Base-by-base conservation (phyloP, 2,329 filamentous ascomycete genomes). In the Paecilomyces sp. region DNA sequence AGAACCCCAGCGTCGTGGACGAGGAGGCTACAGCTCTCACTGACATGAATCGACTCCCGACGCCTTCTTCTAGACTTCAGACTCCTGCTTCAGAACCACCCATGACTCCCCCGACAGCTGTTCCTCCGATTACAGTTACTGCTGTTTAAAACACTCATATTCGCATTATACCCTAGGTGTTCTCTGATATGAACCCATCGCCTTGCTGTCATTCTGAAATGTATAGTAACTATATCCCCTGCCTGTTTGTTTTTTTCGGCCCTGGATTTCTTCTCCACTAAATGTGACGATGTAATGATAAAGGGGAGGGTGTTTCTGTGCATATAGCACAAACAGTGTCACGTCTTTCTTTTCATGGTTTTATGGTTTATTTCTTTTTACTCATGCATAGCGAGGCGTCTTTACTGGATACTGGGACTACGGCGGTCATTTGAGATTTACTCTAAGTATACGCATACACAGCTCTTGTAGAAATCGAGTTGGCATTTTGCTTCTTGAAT, bases 101-200 rank as follows among this genome's bases (percentile, higher is more conserved):
- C 53, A n/a, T 22, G 31, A 66, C 66, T 3, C 65, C 66, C 33
- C 60, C 66, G 1, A 55, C 60, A 50, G 58, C 57, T 31, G 52
- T 61, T n/a, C 75, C 75, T 52, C 74, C 75, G 2, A 77, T 77
- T 55, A 75, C 72, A 1, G 69, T 77, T 60, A 77, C 74, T 41
- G 67, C 63, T n/a, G 41, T 47, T 47, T 47, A 15, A 47, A 6
- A 9, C 8, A 47, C 7, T 47, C n/a, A 47, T 47, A 33, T 33
- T 33, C 18, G 41, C 41, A 47, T 47, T n/a, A 18, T 47, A 47
- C 41, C 41, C 15, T 7, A 18, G 36, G 18, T 9, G 41, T 47
- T 47, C 41, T 7, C 7, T 47, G 18, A 47, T 9, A 18, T 47
- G 41, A 9, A 8, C 18, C 15, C 41, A 47, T 47, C n/a, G 22